Percentiles rank a stretch among this genome's conserved stretches.
phyloP scores from a whole-genome alignment of 1,284 basidiomycete genomes.

The Athelia psychrophila region DNA sequence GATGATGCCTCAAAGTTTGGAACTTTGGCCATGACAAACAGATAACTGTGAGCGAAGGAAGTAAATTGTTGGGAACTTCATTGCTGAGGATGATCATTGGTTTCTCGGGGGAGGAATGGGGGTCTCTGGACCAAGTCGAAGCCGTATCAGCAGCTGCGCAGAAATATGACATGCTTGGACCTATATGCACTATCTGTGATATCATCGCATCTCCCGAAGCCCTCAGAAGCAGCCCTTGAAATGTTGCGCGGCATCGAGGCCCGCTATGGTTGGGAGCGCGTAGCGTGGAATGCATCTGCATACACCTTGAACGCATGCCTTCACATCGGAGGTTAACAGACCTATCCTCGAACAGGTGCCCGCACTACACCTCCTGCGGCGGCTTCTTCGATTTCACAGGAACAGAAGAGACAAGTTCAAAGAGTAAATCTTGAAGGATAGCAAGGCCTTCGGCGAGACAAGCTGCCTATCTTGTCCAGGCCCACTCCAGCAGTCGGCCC shows the following conservation, averaged over 20 bases:
- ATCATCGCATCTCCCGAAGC: not conserved
- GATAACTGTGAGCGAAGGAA: not conserved
- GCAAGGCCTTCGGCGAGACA: not conserved
- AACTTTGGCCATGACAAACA: not conserved
- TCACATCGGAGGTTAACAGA: not conserved
- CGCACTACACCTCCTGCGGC: not conserved
- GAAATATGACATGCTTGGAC: not conserved
- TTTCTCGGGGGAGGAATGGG: not conserved
- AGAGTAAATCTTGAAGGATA: not conserved
- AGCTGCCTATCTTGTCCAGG: no score
- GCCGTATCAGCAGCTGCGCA: not conserved
- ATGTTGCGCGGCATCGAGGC: not conserved
- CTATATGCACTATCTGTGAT: not conserved
- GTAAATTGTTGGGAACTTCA: not conserved
- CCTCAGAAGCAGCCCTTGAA: not conserved
- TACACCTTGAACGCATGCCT: not conserved
- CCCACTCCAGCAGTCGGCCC: no score
- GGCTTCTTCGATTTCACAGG: not conserved
- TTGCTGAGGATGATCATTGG: not conserved
- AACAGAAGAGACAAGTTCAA: not conserved
- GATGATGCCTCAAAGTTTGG: conserved; percentile 4
- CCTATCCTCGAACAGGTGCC: not conserved
- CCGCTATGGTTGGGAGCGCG: not conserved
- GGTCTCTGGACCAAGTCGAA: not conserved
- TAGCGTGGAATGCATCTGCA: not conserved